Base-by-base conservation (phyloP, 225 moss, liverwort and hornwort genomes). In the Polytrichum commune region DNA sequence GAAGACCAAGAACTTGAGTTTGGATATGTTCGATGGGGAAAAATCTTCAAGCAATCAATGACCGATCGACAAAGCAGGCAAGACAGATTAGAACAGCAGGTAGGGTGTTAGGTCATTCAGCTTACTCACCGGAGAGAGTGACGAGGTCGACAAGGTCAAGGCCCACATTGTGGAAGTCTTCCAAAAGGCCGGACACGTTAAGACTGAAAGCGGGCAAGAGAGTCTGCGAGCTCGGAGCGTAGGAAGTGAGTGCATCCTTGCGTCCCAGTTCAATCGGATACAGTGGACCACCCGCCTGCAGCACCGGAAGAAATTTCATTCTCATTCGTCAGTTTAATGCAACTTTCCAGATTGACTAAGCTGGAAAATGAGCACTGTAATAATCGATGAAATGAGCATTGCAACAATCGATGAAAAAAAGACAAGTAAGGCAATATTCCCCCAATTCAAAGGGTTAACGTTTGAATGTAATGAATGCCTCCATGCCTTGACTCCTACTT, bases 231-330 rank as follows among this genome's bases (percentile, higher is more conserved):
- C 70, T 78, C 9, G 66, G 35, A 18, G 82, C 82, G 67, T 82
- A 82, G 19, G 77, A 73, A 16, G 74, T 74, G 3, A 74, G 55
- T 53, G 70, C 71, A 35, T 82, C 82, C 60, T 74, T 68, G 24
- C 82, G 73, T 25, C 82, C 82, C 65, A 71, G 58, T 27, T 82
- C 82, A 2, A 82, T 74, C 1, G 69, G 27, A 62, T 74, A 82
- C 0, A 78, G 63, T 22, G 82, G 82, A 65, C 82, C 78, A 65
- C 82, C 82, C 5, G 74, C 26, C 78, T 82, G 70, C 67, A 25
- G 24, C 1, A 18, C 25, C 1, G 22, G 6, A 55, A 29, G 68
- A 27, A 33, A 19, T 46, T 19, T 5, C 2, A 33, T 23, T 16
- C 22, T 22, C 10, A 5, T 13, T 18, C 7, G 18, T 63, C 16